Conservation (phyloP, 345 rosid genomes). For the Viola odorata region DNA sequence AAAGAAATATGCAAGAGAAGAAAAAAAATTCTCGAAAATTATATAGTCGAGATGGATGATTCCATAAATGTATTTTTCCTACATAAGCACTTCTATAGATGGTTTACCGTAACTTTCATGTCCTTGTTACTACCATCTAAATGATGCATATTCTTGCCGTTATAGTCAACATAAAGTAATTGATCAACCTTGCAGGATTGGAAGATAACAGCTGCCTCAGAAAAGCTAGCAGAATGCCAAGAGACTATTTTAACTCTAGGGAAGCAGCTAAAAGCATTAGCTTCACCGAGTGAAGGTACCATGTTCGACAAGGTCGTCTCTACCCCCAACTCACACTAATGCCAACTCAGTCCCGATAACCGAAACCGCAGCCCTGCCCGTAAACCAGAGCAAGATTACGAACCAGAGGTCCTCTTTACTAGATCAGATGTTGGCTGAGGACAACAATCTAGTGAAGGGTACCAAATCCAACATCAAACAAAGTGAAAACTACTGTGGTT, state of each 20-base stretch:
- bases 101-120: neutral
- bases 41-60: neutral
- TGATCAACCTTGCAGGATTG: slow-evolving; percentile 46
- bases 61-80: no score
- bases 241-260: slow-evolving; percentile 80
- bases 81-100: neutral
- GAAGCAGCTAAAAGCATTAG: slow-evolving; percentile 80
- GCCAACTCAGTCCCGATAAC: slow-evolving; percentile 9
- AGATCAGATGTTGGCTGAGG: slow-evolving; percentile 88
- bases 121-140: neutral
- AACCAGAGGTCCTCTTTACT: slow-evolving; percentile 66
- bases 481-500: slow-evolving; percentile 14
- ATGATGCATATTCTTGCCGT: neutral
- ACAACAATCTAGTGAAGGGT: slow-evolving; percentile 22
- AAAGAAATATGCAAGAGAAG: neutral
- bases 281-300: slow-evolving; percentile 53
- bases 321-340: slow-evolving; percentile 23
- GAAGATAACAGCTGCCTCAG: slow-evolving; percentile 90
- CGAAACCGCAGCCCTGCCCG: slow-evolving; percentile 18
- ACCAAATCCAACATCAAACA: slow-evolving; percentile 15
- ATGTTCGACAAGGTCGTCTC: slow-evolving; percentile 46
- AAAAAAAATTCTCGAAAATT: neutral
- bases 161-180: neutral
- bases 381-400: slow-evolving; percentile 35
- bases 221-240: slow-evolving; percentile 90